Evolutionary conservation across 805 yeast species (phyloP).

Genomic region (Myxozyma udenii): DNA sequence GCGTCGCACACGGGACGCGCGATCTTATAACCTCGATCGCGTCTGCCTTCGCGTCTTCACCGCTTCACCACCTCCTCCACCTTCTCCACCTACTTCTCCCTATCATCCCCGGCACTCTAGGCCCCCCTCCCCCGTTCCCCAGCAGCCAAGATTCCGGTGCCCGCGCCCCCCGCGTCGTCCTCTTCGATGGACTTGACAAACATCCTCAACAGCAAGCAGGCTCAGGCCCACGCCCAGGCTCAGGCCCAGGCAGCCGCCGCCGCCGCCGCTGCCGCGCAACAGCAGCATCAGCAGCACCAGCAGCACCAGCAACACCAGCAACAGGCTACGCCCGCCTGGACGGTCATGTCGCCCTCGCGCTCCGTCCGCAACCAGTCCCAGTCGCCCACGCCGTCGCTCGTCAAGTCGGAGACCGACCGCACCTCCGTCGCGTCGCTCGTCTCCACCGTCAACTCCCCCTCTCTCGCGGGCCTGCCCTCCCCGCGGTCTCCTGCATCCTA

Average conservation of each 20-base stretch:
- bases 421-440: conserved; percentile 30
- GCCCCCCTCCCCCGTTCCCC: neutral
- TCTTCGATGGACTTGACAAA: conserved; percentile 22
- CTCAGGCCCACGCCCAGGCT: conserved; percentile 14
- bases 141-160: conserved; percentile 2
- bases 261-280: conserved; percentile 15
- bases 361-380: conserved; percentile 27
- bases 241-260: conserved; percentile 12
- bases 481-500: conserved; percentile 25
- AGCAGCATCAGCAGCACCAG: conserved; percentile 13
- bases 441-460: conserved; percentile 26
- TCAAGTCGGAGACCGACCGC: conserved; percentile 26
- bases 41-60: neutral
- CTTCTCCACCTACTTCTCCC: neutral
- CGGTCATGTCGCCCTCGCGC: conserved; percentile 27
- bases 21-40: no score
- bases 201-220: conserved; percentile 29
- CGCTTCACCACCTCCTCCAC: neutral
- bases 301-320: conserved; percentile 15
- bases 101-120: neutral
- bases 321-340: conserved; percentile 12
- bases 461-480: conserved; percentile 27
- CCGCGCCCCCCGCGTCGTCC: conserved; percentile 7
- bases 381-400: conserved; percentile 28
- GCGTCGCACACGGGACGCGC: no score